A percentile compares a stretch with the other conserved stretches of the same genome.
phyloP scores from a whole-genome alignment of 192 early-diverging fungal genomes.

The Ambispora gerdemannii region DNA sequence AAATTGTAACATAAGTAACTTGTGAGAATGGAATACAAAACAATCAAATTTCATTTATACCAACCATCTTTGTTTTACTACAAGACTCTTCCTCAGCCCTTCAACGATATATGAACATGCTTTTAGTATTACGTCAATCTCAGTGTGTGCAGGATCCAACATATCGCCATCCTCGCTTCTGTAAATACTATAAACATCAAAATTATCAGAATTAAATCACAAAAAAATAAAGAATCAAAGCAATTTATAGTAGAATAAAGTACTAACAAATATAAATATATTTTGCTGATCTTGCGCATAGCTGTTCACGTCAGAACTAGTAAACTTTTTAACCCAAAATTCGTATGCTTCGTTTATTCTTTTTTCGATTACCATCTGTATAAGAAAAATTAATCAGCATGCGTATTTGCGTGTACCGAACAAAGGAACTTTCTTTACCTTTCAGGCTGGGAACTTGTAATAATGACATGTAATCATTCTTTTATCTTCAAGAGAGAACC shows the following conservation, averaged over 20 bases:
- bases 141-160: conserved; percentile 21
- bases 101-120: conserved; percentile 31
- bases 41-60: conserved; percentile 25
- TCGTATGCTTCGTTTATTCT: conserved; percentile 9
- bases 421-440: conserved; percentile 19
- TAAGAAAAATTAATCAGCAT: conserved; percentile 24
- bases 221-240: conserved; percentile 17
- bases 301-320: conserved; percentile 27
- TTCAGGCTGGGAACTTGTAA: conserved; percentile 20
- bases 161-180: conserved; percentile 20
- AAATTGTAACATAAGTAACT: conserved; percentile 21
- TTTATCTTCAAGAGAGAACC: conserved; percentile 28
- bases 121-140: conserved; percentile 30
- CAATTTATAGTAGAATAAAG: conserved; percentile 28
- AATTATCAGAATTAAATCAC: conserved; percentile 15
- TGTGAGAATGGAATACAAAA: conserved; percentile 6
- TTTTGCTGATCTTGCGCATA: conserved; percentile 29
- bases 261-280: conserved; percentile 30
- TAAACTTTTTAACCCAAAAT: conserved; percentile 17
- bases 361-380: conserved; percentile 20
- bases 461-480: conserved; percentile 18
- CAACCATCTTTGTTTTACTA: conserved; percentile 31
- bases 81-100: conserved; percentile 10
- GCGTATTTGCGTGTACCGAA: conserved; percentile 2
- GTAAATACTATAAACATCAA: conserved; percentile 25